These are phyloP conservation scores for Maudiozyma humilis DNA, from an alignment of 1,139 yeast species.

Conservation along the genomic window DNA sequence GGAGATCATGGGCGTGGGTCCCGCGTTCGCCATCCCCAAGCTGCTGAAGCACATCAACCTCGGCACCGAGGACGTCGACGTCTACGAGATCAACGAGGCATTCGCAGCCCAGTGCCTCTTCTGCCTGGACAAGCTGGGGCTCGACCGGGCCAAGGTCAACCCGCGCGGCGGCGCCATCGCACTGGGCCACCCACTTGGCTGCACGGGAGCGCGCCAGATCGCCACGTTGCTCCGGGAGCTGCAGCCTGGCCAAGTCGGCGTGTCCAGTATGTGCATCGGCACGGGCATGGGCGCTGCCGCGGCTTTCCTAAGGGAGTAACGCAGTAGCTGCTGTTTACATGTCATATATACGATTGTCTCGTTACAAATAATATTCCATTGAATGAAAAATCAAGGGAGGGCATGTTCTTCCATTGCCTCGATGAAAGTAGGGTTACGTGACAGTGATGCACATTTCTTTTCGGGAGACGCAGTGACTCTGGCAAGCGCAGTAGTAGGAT, in stretches of 20 bases:
- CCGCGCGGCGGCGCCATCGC: conserved; percentile 96
- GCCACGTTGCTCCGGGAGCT: conserved; percentile 81
- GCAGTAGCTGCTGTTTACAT: no score
- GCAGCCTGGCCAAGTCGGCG: conserved; percentile 73
- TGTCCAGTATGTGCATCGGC: conserved; percentile 94
- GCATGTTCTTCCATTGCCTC: background rate
- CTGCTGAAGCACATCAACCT: conserved; percentile 62
- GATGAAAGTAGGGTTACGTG: no score
- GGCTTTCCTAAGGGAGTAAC: conserved; percentile 63
- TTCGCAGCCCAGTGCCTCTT: conserved; percentile 90
- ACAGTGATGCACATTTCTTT: no score
- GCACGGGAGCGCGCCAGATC: conserved; percentile 92
- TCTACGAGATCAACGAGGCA: conserved; percentile 90
- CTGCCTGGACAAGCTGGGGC: conserved; percentile 57
- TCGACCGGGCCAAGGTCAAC: conserved; percentile 68
- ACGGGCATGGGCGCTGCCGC: conserved; percentile 99
- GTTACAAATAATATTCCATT: background rate
- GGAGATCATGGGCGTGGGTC: conserved; percentile 95
- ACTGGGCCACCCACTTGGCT: conserved; percentile 90
- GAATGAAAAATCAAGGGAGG: background rate
- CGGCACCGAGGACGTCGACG: conserved; percentile 54
- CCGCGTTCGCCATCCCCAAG: conserved; percentile 85
- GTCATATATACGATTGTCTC: background rate
- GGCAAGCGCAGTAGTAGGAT: no score
- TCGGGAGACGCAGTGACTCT: no score